Conservation (phyloP, 2,329 filamentous ascomycete genomes). For the Graphilbum fragrans region DNA sequence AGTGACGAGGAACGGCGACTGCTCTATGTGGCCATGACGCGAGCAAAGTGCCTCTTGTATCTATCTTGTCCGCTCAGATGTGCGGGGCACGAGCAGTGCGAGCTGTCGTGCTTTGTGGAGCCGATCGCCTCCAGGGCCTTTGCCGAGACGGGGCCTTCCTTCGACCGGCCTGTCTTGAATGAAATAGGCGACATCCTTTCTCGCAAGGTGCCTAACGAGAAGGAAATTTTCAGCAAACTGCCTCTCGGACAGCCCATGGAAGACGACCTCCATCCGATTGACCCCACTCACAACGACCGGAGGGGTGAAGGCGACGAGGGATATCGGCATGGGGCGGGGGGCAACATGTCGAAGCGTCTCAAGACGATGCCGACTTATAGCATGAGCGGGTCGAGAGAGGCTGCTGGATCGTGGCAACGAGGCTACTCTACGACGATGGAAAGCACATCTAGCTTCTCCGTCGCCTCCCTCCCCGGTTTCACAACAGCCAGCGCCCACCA, state of each 20-base stretch:
- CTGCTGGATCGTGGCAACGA: conserved; percentile 24
- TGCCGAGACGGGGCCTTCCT: conserved; percentile 54
- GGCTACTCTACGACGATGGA: conserved; percentile 52
- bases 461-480: conserved; percentile 45
- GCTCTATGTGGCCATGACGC: conserved; percentile 93
- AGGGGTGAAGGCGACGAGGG: conserved; percentile 5
- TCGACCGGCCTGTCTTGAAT: conserved; percentile 49
- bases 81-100: conserved; percentile 35
- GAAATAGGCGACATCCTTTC: conserved; percentile 61
- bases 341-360: conserved; percentile 14
- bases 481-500: conserved; percentile 48
- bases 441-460: conserved; percentile 43
- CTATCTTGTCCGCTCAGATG: conserved; percentile 67
- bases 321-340: conserved; percentile 8
- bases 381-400: conserved; percentile 14
- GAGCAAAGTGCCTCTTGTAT: conserved; percentile 77
- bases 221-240: conserved; percentile 39
- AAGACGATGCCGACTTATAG: not conserved
- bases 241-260: conserved; percentile 43
- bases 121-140: conserved; percentile 34
- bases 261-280: conserved; percentile 57
- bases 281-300: conserved; percentile 31
- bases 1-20: conserved; percentile 76
- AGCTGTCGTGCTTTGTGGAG: conserved; percentile 61
- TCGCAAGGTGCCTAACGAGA: conserved; percentile 44